Evolutionary conservation across 495 filamentous ascomycete genomes (phyloP), one percentile per base, ranked within the genome.

Genomic region (Rhizodiscina lignyota): DNA sequence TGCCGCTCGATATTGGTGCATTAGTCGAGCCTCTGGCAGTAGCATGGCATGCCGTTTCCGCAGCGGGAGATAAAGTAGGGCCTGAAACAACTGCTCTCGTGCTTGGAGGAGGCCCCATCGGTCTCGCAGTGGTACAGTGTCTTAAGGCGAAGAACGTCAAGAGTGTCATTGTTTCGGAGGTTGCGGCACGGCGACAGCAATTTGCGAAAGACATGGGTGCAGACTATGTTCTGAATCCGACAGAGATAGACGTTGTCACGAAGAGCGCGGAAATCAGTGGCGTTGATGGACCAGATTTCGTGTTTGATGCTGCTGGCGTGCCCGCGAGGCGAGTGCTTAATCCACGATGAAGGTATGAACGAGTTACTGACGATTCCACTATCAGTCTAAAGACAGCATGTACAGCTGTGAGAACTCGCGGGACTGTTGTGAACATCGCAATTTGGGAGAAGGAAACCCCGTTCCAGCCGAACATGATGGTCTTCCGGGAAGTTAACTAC

Each of bases 1-100:
- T 69, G 4, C 51, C 63, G 2, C 43, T 70, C 26, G 66, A 72
- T 21, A 51, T 67, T 26, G 67, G 59, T 39, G 69, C 72, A 2
- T 53, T 74, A 13, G 53, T 77, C 30, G 73, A 79, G 38, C 74
- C 74, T 1, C 54, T 78, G 0, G 55, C 70, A 6, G 73, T 78
- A 3, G 74, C 62, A 35, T 79, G 72, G 73, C 72, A 78, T 48
- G 71, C 71, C n/a, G 65, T 78, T 28, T 64, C 62, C 15, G 61
- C 71, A 36, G 39, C 49, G 12, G 55, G 57, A 13, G 58, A 70
- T 35, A 55, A 56, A 2, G 62, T 61, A 2, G n/a, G n/a, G n/a
- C n/a, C n/a, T n/a, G n/a, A n/a, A n/a, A n/a, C n/a, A n/a, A n/a
- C n/a, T n/a, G n/a, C n/a, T n/a, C 46, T 78, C 13, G 54, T 79